Conservation (phyloP, 495 filamentous ascomycete species). For the Schizothecium vesticola region DNA sequence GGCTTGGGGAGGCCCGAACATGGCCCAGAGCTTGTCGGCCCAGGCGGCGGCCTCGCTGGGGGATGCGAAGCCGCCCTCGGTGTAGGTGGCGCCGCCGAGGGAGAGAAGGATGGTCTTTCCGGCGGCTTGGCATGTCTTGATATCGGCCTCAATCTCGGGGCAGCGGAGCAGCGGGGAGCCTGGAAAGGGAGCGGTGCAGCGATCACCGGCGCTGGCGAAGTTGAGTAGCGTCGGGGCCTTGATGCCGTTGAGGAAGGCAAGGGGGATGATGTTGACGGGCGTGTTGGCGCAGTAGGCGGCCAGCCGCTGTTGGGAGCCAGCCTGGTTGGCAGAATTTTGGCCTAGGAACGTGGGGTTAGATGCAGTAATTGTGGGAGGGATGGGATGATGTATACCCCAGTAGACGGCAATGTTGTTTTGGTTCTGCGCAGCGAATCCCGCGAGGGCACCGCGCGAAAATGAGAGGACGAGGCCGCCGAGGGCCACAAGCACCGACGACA, state of each 20-base stretch:
- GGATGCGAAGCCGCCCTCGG: conserved; percentile 55
- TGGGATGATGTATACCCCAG: background rate
- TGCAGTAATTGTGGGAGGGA: background rate
- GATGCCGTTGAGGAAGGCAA: conserved; percentile 3
- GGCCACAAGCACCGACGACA: background rate
- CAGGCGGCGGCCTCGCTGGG: conserved; percentile 46
- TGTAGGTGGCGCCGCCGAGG: conserved; percentile 60
- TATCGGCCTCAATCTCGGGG: conserved; percentile 58
- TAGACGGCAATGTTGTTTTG: background rate
- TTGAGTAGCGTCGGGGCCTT: conserved; percentile 1
- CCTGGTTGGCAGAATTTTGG: conserved; percentile 2
- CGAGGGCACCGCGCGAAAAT: background rate
- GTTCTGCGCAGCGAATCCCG: background rate
- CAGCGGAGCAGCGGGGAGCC: conserved; percentile 55
- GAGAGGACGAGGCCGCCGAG: background rate
- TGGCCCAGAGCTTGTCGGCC: conserved; percentile 59
- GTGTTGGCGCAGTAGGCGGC: background rate
- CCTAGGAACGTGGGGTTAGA: background rate
- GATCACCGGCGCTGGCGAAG: conserved; percentile 36
- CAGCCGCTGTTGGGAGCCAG: background rate
- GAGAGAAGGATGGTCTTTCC: conserved; percentile 65
- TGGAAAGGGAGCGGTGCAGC: conserved; percentile 53
- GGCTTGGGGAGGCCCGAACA: conserved; percentile 52
- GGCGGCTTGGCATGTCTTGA: conserved; percentile 55
- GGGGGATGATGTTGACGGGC: conserved; percentile 7